A percentile compares a stretch with the other conserved stretches of the same genome.
These are phyloP conservation scores for Lactuca sativa DNA, from an alignment of 129 eudicot genomes.

Conservation along the genomic window DNA sequence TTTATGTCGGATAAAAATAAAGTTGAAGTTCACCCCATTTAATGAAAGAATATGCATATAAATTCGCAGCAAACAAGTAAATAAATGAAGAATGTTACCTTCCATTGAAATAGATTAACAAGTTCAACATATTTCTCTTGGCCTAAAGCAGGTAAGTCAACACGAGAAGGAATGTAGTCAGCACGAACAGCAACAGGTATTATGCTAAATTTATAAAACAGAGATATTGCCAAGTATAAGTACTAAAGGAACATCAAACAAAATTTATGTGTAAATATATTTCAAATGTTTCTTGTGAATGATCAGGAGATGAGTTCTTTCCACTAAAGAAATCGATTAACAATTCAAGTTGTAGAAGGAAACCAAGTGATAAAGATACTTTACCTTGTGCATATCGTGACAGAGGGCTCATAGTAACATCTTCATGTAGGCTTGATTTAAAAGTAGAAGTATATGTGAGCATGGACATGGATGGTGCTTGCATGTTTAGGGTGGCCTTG, in stretches of 20 bases:
- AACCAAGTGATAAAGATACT: no score
- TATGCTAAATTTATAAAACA: slow-evolving; percentile 85
- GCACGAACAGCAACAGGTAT: slow-evolving; percentile 66
- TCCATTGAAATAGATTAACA: slow-evolving; percentile 82
- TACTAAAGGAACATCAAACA: neutral
- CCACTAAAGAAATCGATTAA: slow-evolving; percentile 81
- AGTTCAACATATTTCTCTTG: slow-evolving; percentile 94
- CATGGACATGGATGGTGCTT: no score
- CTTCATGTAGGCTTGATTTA: no score
- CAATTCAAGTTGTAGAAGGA: slow-evolving; percentile 95
- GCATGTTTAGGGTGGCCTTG: no score
- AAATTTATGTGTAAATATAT: slow-evolving; percentile 6
- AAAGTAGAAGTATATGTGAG: no score
- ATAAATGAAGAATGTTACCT: no score
- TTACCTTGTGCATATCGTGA: no score
- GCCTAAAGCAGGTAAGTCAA: slow-evolving; percentile 88
- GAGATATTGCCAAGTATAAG: slow-evolving; percentile 20
- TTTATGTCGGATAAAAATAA: no score
- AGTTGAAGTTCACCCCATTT: no score
- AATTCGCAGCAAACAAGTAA: no score
- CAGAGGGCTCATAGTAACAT: no score
- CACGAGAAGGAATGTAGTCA: slow-evolving; percentile 84
- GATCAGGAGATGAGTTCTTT: slow-evolving; percentile 40
- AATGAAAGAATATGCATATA: no score
- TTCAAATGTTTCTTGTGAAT: slow-evolving; percentile 34